Evolutionary conservation across 2,329 filamentous ascomycete species (phyloP), one percentile per base, ranked within the genome.

Genomic region (Polychaeton citri): DNA sequence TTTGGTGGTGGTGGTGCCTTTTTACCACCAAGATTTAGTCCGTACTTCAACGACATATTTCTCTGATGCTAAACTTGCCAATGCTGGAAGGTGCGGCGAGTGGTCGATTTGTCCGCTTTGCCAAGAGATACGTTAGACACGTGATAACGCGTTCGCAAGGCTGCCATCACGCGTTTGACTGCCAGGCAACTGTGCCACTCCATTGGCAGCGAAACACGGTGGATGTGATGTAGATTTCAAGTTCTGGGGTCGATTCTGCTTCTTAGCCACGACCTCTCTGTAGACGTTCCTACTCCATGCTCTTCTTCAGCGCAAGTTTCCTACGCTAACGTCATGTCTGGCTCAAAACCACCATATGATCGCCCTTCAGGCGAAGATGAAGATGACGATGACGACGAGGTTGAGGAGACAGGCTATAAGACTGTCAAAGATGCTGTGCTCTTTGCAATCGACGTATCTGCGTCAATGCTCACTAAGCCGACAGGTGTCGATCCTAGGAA

Each of bases 391-490:
- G 75, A 79, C 32, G 76, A 81, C 40, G 72, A 74, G 44, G 58
- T 79, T 40, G 77, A 81, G 43, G 80, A 84, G 48, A 66, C 66
- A 31, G 79, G 76, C 59, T 98, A 90, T 66, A 92, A 87, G 64
- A 72, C 80, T 1, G 79, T 87, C 54, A 95, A 94, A 63, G 90
- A 98, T 76, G 90, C 90, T n/a, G 74, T 96, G n/a, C 70, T 98
- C 17, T 88, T 98, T 55, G 88, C 86, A 10, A 94, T 98, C 50
- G 81, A 96, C 44, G 60, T 96, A 53, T 95, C 82, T 66, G 62
- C 75, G 24, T 86, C 85, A 0, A 98, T 96, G 88, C 65, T 96
- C 43, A 64, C 58, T 46, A 64, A 65, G 30, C 83, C 83, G 16
- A 71, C 75, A 2, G 62, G 68, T 2, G 69, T 69, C 5, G 69